Base-by-base conservation (phyloP, 2,329 filamentous ascomycete species). In the Arthrobotrys conoides region DNA sequence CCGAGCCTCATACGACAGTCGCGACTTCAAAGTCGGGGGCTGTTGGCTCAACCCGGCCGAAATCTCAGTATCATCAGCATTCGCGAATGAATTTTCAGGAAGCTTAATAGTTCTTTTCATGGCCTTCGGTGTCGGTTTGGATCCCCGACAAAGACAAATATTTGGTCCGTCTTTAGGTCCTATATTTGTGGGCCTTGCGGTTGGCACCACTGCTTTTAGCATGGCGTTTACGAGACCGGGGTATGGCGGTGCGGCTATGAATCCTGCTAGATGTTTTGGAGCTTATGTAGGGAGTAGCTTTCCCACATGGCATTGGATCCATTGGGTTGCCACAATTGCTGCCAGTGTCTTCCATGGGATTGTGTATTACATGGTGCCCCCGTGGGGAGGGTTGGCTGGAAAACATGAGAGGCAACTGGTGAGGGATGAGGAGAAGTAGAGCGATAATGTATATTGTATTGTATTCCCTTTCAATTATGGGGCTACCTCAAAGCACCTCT, bases 51-150 rank as follows among this genome's bases (percentile, higher is more conserved):
- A 86, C 73, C 81, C 83, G 1, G 80, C 81, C 5, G 46, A 84
- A 41, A 84, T 86, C 1, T 82, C 83, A 0, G 77, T 84, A 0
- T 83, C 82, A 0, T 84, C 86, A 65, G 86, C 85, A 16, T 86
- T 88, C 68, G 83, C 86, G 8, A 84, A 87, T 46, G 88, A 89
- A 80, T 86, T 86, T 48, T 84, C 87, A 69, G 84, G 84, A 3
- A 85, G 84, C 3, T 84, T 87, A n/a, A 83, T 85, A 0, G 78
- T 88, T 14, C 81, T 89, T 0, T 85, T 87, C 80, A 83, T 88
- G 20, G 84, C 87, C 0, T 88, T 88, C 78, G 87, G 87, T 0
- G 86, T 88, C 10, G 87, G 87, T 16, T 83, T 89, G 3, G 88
- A 89, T 81, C 88, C 88, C 1, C 83, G 87, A 2, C 87, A 89